Conservation (phyloP, 257 asterid genomes). For the Coffea canephora region DNA sequence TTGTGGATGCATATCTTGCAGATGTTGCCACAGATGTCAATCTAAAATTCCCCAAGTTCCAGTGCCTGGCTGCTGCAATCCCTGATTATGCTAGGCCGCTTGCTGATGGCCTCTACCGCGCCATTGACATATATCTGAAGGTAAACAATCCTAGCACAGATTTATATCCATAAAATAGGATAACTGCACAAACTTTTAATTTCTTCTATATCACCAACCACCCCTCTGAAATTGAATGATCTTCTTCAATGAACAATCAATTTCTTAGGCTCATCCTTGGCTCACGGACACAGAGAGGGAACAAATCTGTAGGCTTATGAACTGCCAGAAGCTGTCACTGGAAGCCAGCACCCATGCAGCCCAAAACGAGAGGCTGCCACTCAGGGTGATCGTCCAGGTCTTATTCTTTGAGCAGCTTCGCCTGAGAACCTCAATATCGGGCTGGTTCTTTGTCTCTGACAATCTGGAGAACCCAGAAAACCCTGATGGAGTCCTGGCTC, state of each 20-base stretch:
- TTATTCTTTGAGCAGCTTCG: slow-evolving; percentile 86
- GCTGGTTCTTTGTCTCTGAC: slow-evolving; percentile 84
- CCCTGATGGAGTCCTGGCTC: slow-evolving; percentile 37
- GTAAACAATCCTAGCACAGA: slow-evolving; percentile 23
- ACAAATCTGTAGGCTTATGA: slow-evolving; percentile 76
- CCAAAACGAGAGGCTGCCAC: slow-evolving; percentile 85
- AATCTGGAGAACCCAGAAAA: slow-evolving; percentile 60
- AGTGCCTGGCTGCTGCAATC: slow-evolving; percentile 65
- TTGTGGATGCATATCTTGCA: slow-evolving; percentile 82
- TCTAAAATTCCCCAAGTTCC: slow-evolving; percentile 72
- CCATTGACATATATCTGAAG: slow-evolving; percentile 86
- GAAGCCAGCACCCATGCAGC: slow-evolving; percentile 97
- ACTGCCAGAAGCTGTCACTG: slow-evolving; percentile 82
- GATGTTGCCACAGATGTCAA: slow-evolving; percentile 83
- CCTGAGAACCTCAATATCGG: slow-evolving; percentile 74
- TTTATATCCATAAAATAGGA: background rate
- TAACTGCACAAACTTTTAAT: background rate
- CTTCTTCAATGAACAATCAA: no score
- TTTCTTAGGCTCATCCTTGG: slow-evolving; percentile 86
- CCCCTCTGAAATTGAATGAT: background rate
- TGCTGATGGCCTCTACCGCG: slow-evolving; percentile 81
- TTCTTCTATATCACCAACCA: background rate
- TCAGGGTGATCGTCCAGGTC: slow-evolving; percentile 83
- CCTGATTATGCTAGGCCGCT: slow-evolving; percentile 87
- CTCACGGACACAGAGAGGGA: slow-evolving; percentile 67